Evolutionary conservation across 2,329 filamentous ascomycete species (phyloP), one percentile per base, ranked within the genome.

Genomic region (Aspergillaceae sp.): DNA sequence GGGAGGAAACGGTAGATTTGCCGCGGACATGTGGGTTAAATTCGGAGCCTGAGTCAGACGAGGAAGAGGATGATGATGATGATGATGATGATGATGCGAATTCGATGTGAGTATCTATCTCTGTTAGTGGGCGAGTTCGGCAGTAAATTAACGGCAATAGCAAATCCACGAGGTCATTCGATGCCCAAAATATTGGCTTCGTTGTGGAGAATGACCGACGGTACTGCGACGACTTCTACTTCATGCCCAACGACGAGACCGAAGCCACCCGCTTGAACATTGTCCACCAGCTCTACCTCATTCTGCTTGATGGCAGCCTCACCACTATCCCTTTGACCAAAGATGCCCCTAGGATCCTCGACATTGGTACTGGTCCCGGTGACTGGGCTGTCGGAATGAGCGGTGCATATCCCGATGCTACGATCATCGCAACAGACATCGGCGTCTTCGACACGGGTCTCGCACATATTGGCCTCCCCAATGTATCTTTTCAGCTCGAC

Each of bases 161-260:
- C 53, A 62, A 58, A 54, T 68, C 66, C 7, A 68, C 65, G 38
- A 62, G 56, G 45, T 69, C 65, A 9, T 55, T 60, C 48, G 57
- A 59, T 29, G 57, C 61, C 37, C 51, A 59, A 41, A 54, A 54
- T 50, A 68, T 83, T 30, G 74, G 80, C 57, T 76, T 77, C 51
- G 69, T 78, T 45, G 68, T 76, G 49, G 79, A 84, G 51, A 76
- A 84, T 63, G 78, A 74, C 38, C 77, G 82, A 26, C 74, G 65
- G 28, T 76, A 82, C 52, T 82, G 80, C 58, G 81, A 82, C 56
- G 70, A 76, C 32, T 71, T 73, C 32, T 84, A 83, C 56, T 80
- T 73, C 60, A 81, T 84, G 74, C 82, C 82, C 9, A 83, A 83
- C 60, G 82, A 84, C 55, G 77, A 83, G 40, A 65, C 73, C 40